phyloP scores from a whole-genome alignment of 305 asterid species.

The Fraxinus floribunda region DNA sequence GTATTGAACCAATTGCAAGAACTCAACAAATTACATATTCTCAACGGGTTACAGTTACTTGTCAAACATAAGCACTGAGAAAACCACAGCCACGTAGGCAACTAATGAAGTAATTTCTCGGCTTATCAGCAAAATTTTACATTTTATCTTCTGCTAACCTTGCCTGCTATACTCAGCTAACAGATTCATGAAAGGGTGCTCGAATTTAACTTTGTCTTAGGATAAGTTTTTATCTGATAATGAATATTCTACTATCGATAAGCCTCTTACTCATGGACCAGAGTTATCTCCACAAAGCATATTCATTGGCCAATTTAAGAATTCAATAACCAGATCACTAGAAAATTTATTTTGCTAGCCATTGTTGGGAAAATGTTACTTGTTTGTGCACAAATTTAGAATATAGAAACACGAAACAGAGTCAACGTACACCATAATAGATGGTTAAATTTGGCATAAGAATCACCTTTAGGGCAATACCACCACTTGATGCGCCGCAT shows the following conservation, averaged over 20 bases:
- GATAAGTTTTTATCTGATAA: neutral
- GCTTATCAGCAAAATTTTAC: neutral
- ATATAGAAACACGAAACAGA: neutral
- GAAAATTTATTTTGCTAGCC: slow-evolving; percentile 1
- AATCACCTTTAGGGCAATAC: slow-evolving; percentile 86
- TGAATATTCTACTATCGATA: neutral
- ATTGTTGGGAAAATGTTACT: neutral
- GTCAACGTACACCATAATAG: neutral
- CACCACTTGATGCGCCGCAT: slow-evolving; percentile 95
- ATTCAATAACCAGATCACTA: neutral
- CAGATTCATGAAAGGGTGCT: neutral
- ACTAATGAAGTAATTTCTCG: neutral
- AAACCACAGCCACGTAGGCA: neutral
- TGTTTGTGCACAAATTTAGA: neutral
- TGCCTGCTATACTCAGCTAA: neutral
- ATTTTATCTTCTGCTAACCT: neutral
- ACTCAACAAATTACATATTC: neutral
- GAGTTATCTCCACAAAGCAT: neutral
- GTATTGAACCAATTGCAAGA: neutral
- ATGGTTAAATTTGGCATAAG: slow-evolving; percentile 11
- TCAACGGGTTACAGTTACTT: neutral
- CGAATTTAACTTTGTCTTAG: neutral
- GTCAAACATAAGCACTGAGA: neutral
- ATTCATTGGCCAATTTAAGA: neutral
- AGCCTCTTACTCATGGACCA: neutral